Evolutionary conservation across 2,329 filamentous ascomycete species (phyloP).

Genomic region (Trichoderma sp.): DNA sequence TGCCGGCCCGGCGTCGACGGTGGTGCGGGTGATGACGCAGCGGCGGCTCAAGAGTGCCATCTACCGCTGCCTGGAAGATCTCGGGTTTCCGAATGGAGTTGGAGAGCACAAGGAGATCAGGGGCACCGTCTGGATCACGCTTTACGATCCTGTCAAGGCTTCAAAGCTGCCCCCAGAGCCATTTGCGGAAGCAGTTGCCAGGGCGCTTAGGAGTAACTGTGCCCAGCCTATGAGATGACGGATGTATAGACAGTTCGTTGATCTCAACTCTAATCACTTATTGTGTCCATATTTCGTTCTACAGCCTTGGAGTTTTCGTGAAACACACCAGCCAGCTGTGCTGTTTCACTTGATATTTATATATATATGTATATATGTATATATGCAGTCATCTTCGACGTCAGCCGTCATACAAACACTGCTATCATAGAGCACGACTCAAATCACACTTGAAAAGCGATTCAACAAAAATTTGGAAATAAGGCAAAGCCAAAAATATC

Average conservation of each 20-base stretch:
- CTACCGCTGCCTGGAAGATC: conserved; percentile 36
- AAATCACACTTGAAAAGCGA: neutral
- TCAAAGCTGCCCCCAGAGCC: conserved; percentile 27
- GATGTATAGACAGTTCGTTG: neutral
- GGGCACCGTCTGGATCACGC: conserved; percentile 37
- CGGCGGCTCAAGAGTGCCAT: conserved; percentile 37
- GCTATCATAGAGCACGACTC: neutral
- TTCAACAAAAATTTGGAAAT: neutral
- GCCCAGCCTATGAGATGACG: conserved; percentile 7
- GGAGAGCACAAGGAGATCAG: conserved; percentile 30
- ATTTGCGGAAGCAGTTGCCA: conserved; percentile 34
- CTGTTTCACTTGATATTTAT: conserved; percentile 3
- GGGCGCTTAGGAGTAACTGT: conserved; percentile 29
- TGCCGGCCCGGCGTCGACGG: conserved; percentile 20
- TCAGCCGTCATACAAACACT: neutral
- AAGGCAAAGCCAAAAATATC: neutral
- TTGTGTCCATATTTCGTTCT: neutral
- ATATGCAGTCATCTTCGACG: neutral
- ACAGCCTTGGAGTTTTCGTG: neutral
- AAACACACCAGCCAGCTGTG: conserved; percentile 2
- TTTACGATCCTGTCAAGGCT: conserved; percentile 32
- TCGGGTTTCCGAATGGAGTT: conserved; percentile 34
- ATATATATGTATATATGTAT: neutral
- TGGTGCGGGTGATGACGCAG: conserved; percentile 37
- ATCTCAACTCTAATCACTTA: neutral